A percentile compares a stretch with the other conserved stretches of the same genome.
Evolutionary conservation across 345 rosid species (phyloP).

Genomic region (Lepidium didymum): DNA sequence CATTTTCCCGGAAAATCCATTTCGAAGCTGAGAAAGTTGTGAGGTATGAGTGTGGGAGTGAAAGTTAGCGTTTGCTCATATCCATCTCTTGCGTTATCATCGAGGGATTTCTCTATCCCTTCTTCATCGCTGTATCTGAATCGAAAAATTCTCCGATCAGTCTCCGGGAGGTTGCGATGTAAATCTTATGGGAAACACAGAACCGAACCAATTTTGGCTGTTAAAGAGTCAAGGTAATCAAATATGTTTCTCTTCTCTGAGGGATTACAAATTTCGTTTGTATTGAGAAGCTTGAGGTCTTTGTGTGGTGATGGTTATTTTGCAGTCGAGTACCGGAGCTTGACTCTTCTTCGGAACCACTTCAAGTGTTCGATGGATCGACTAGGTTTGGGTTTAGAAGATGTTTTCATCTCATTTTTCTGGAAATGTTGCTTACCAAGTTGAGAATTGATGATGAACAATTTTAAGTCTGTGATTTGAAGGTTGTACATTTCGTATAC

Average conservation of each 20-base stretch:
- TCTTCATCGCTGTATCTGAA: neutral
- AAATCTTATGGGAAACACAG: neutral
- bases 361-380: constrained; percentile 68
- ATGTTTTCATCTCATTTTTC: neutral
- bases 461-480: constrained; percentile 6
- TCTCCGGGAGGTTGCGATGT: neutral
- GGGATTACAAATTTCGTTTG: neutral
- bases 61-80: neutral
- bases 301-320: neutral
- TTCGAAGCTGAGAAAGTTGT: neutral
- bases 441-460: neutral
- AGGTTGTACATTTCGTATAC: constrained; percentile 58
- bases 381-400: constrained; percentile 43
- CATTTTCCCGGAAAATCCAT: neutral
- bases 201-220: neutral
- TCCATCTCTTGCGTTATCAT: constrained; percentile 4
- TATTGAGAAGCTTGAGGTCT: neutral
- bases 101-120: neutral
- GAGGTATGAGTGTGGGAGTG: constrained; percentile 4
- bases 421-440: neutral
- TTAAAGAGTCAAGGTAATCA: constrained; percentile 6
- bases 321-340: constrained; percentile 43
- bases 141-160: neutral
- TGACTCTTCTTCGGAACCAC: constrained; percentile 58
- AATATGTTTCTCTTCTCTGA: neutral